Base-by-base conservation (phyloP, 2,329 filamentous ascomycete species). In the Ophiostoma pallidulum region DNA sequence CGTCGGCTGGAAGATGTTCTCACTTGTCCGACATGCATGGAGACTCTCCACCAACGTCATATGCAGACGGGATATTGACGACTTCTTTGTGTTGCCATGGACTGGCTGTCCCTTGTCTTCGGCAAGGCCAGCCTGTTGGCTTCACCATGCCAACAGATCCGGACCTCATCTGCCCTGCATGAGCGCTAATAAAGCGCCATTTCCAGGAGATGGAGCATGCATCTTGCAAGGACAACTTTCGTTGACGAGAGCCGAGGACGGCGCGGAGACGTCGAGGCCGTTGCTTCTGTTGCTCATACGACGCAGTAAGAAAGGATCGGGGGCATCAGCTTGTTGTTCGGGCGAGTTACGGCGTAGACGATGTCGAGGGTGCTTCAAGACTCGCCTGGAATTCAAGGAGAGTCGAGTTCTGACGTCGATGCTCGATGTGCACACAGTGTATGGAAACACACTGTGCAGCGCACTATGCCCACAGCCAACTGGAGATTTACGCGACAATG, bases 61-160 rank as follows among this genome's bases (percentile, higher is more conserved):
- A n/a, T n/a, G n/a, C n/a, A n/a, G n/a, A n/a, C n/a, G n/a, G n/a
- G n/a, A n/a, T n/a, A n/a, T n/a, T n/a, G n/a, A n/a, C n/a, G n/a
- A n/a, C n/a, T n/a, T n/a, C n/a, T n/a, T n/a, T n/a, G n/a, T n/a
- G 42, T 33, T 45, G 42, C 33, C 42, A 10, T 40, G 20, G 37
- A n/a, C 22, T 26, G n/a, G n/a, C n/a, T n/a, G n/a, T n/a, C n/a
- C n/a, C 12, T 41, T 8, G 20, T 28, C n/a, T 31, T 6, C 24
- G 24, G 24, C 24, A 28, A 10, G 6, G 5, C 10, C 10, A 6
- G 24, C 24, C 20, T 26, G 31, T 18, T 28, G 18, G 29, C 19
- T 24, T 45, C 42, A 31, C 36, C 47, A 44, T 41, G 41, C 47
- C 40, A 48, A 43, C 33, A 32, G 20, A 19, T 32, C 46, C 33